Base-by-base conservation (phyloP, 2,329 filamentous ascomycete genomes). In the Fusarium oxysporum region DNA sequence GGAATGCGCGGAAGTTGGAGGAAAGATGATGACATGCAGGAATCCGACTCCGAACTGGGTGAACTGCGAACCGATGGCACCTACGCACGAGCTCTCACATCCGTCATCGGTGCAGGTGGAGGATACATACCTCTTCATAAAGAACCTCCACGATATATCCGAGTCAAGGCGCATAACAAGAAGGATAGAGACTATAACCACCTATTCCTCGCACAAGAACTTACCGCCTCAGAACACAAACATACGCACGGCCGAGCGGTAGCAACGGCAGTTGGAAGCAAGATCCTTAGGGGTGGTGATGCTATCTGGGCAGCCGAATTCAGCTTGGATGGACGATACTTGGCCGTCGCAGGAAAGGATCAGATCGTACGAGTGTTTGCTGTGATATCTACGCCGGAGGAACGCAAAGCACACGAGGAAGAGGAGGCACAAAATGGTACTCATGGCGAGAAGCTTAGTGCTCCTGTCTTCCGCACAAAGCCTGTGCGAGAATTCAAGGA, bases 261-360 rank as follows among this genome's bases (percentile, higher is more conserved):
- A 30, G 79, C 80, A 8, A 83, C 81, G 4, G 80, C 81, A 19
- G 80, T 83, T 17, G 83, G 83, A 50, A 84, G 82, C 65, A 84
- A 82, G 70, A 80, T 84, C 38, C 71, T 83, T 7, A 81, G 82
- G 45, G 84, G 84, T 12, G 86, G 86, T 41, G 89, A 93, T 68
- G 95, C 96, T 0, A 91, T 97, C 38, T 99, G 96, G 96, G 92
- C 96, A 1, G 90, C 94, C 71, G 93, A 96, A 77, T 98, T 98
- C 78, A 98, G 96, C 78, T 92, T 92, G 68, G 96, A 98, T 83
- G 96, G 96, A 9, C 93, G 88, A 77, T 97, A 95, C 80, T 86
- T 99, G 23, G 96, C 96, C 10, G 94, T 94, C n/a, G 96, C 93
- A 16, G 96, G 96, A 8, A 93, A 96, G 74, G 96, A 98, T 80